These are phyloP conservation scores for Paramyrothecium roridum DNA, from an alignment of 2,329 filamentous ascomycete genomes.

Conservation along the genomic window DNA sequence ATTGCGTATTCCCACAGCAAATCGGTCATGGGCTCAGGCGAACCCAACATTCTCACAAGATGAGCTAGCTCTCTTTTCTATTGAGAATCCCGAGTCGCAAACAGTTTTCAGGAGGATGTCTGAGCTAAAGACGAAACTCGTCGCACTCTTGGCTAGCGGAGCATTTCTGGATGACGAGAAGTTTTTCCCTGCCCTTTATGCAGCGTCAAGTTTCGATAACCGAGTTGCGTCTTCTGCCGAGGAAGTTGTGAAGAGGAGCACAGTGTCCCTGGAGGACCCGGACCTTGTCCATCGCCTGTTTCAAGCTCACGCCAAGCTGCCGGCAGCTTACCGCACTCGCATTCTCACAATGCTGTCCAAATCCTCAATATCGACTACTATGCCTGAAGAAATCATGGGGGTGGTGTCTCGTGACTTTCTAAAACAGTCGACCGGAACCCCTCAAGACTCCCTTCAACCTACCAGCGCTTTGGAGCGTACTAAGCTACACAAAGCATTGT, in stretches of 20 bases:
- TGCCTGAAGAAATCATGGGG: slow-evolving; percentile 63
- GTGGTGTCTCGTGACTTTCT: slow-evolving; percentile 67
- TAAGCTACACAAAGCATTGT: slow-evolving; percentile 78
- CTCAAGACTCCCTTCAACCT: slow-evolving; percentile 19
- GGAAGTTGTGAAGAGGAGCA: slow-evolving; percentile 79
- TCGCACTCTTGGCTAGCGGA: slow-evolving; percentile 75
- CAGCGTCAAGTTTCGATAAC: slow-evolving; percentile 78
- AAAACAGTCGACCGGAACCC: slow-evolving; percentile 2
- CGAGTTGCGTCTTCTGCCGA: slow-evolving; percentile 82
- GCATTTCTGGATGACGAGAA: slow-evolving; percentile 82
- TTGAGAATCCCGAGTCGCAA: slow-evolving; percentile 57
- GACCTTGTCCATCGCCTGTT: slow-evolving; percentile 65
- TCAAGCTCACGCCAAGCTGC: slow-evolving; percentile 67
- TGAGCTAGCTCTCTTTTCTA: slow-evolving; percentile 26
- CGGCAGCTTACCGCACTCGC: slow-evolving; percentile 71
- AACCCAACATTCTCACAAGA: slow-evolving; percentile 28
- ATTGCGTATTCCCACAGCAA: slow-evolving; percentile 25
- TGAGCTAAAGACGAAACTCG: slow-evolving; percentile 53
- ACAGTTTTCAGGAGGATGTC: slow-evolving; percentile 39
- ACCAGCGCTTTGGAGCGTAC: slow-evolving; percentile 67
- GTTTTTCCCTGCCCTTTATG: slow-evolving; percentile 79
- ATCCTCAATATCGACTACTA: slow-evolving; percentile 69
- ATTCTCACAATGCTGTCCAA: slow-evolving; percentile 74
- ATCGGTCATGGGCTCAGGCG: slow-evolving; percentile 21
- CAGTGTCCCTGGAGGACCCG: slow-evolving; percentile 69